Evolutionary conservation across 139 green algal species (phyloP).

Genomic region (Yamagishiella unicocca): DNA sequence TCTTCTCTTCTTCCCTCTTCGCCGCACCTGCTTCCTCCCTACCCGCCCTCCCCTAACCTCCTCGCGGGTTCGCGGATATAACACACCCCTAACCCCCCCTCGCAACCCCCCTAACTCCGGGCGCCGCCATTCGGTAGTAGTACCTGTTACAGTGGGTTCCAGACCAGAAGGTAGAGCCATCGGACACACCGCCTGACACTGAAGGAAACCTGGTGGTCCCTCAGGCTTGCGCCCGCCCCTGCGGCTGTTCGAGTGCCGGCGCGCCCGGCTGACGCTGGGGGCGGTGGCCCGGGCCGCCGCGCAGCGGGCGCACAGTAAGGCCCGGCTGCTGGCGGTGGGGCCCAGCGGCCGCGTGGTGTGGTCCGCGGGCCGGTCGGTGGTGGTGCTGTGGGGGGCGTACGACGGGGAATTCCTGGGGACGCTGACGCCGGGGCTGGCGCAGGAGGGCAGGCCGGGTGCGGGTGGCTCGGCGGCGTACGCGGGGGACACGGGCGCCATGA

Average conservation of each 20-base stretch:
- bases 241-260: slow-evolving; percentile 36
- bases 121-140: too few relatives aligned
- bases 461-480: neutral
- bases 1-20: too few relatives aligned
- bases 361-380: slow-evolving; percentile 57
- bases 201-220: too few relatives aligned
- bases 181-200: too few relatives aligned
- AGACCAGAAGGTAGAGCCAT: too few relatives aligned
- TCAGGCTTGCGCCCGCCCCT: neutral
- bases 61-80: too few relatives aligned
- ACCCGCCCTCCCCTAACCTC: too few relatives aligned
- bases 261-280: neutral
- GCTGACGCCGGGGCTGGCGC: neutral
- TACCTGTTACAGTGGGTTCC: too few relatives aligned
- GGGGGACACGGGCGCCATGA: slow-evolving; percentile 15
- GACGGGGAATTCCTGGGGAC: slow-evolving; percentile 51
- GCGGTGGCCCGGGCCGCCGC: neutral
- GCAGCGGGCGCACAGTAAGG: slow-evolving; percentile 15
- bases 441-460: neutral
- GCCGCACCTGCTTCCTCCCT: too few relatives aligned
- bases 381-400: slow-evolving; percentile 76
- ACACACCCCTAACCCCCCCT: too few relatives aligned
- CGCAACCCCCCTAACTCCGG: too few relatives aligned
- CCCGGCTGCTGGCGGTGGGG: slow-evolving; percentile 39
- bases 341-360: slow-evolving; percentile 69